phyloP scores from a whole-genome alignment of 2,329 filamentous ascomycete genomes.

The Sordariomycetes sp. region DNA sequence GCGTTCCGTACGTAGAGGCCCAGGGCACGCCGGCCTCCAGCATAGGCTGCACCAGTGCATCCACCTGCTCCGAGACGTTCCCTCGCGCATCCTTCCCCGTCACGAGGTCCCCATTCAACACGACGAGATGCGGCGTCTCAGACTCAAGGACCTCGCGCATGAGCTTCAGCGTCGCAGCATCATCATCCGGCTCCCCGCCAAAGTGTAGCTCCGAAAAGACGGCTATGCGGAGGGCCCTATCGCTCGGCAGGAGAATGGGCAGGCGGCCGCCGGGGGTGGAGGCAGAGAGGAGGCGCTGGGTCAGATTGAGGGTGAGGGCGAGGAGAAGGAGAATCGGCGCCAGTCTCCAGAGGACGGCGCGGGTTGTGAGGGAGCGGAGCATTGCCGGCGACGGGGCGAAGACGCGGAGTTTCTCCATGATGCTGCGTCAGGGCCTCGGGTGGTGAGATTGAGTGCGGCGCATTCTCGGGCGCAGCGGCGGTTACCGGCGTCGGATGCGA shows the following conservation, averaged over 20 bases:
- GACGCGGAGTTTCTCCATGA: not conserved
- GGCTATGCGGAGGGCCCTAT: slow-evolving; percentile 36
- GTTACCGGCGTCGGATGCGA: too few species aligned
- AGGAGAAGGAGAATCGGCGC: not conserved
- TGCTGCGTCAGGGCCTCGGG: not conserved
- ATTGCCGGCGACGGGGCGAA: not conserved
- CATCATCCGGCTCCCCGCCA: slow-evolving; percentile 44
- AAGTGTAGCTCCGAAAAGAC: slow-evolving; percentile 62
- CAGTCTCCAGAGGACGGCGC: not conserved
- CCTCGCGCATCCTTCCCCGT: slow-evolving; percentile 50
- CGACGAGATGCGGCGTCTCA: slow-evolving; percentile 45
- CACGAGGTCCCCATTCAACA: slow-evolving; percentile 60
- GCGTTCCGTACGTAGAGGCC: slow-evolving; percentile 61
- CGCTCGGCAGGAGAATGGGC: slow-evolving; percentile 19
- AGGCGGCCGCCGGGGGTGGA: not conserved
- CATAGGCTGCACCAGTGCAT: slow-evolving; percentile 45
- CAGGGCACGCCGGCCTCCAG: slow-evolving; percentile 40
- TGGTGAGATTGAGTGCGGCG: not conserved
- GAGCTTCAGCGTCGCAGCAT: slow-evolving; percentile 41
- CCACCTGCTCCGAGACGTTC: slow-evolving; percentile 43
- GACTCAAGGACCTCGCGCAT: slow-evolving; percentile 42
- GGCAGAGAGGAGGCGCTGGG: not conserved
- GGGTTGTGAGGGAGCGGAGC: not conserved
- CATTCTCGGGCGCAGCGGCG: not conserved
- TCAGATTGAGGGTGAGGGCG: not conserved